phyloP scores from a whole-genome alignment of 768 basidiomycete genomes.

The Cubamyces sp. region DNA sequence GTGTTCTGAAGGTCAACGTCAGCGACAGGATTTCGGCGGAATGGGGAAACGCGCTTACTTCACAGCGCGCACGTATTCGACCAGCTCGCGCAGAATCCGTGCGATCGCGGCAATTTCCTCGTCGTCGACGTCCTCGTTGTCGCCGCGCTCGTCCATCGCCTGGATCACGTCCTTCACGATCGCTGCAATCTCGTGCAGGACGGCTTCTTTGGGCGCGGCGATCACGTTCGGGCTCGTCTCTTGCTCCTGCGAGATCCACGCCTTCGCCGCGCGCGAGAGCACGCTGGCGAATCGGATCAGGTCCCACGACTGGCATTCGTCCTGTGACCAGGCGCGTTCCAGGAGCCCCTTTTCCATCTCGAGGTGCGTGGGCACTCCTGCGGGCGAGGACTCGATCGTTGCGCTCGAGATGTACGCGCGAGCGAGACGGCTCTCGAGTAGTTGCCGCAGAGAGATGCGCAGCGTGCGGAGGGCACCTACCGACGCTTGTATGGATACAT shows the following conservation, averaged over 20 bases:
- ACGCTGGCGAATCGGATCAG: constrained; percentile 58
- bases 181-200: constrained; percentile 72
- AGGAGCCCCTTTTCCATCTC: constrained; percentile 66
- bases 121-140: constrained; percentile 68
- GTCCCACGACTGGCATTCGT: constrained; percentile 71
- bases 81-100: constrained; percentile 60
- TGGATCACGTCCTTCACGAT: constrained; percentile 74
- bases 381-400: constrained; percentile 55
- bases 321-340: constrained; percentile 75
- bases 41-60: constrained; percentile 49
- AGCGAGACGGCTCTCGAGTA: constrained; percentile 63
- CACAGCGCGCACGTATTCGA: constrained; percentile 57
- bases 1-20: constrained; percentile 39
- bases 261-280: constrained; percentile 56
- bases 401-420: constrained; percentile 66
- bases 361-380: constrained; percentile 62
- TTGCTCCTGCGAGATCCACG: constrained; percentile 54
- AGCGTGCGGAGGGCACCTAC: constrained; percentile 51
- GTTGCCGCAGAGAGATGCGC: constrained; percentile 64
- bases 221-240: constrained; percentile 32
- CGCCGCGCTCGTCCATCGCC: constrained; percentile 59
- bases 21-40: not conserved
- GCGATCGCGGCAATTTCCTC: constrained; percentile 72
- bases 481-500: constrained; percentile 31
- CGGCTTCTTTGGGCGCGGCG: constrained; percentile 32